These are phyloP conservation scores for Cadophora gregata DNA, from an alignment of 2,329 filamentous ascomycete genomes.

Conservation along the genomic window DNA sequence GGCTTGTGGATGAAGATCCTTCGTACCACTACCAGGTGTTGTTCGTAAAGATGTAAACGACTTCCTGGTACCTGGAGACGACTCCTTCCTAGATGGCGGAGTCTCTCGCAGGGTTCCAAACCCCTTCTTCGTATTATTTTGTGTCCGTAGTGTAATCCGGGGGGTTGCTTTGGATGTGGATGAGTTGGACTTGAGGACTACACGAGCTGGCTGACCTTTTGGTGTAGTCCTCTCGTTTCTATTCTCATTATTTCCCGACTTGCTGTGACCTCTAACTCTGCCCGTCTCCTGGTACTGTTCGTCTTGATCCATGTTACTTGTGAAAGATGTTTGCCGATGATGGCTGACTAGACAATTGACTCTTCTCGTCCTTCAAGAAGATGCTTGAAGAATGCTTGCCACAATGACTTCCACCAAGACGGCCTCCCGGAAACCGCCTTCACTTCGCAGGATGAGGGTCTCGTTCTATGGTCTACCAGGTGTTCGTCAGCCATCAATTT, in stretches of 20 bases:
- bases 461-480: background rate
- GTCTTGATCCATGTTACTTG: slow-evolving; percentile 2
- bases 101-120: slow-evolving; percentile 9
- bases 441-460: background rate
- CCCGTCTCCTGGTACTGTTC: background rate
- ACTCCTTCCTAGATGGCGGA: background rate
- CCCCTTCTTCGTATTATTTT: background rate
- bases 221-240: background rate
- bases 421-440: background rate
- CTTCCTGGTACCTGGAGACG: background rate
- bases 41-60: background rate
- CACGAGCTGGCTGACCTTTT: slow-evolving; percentile 16
- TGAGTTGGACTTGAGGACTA: slow-evolving; percentile 12
- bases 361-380: background rate
- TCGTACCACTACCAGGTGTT: slow-evolving; percentile 8
- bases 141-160: slow-evolving; percentile 2
- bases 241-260: slow-evolving; percentile 15
- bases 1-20: background rate
- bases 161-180: background rate
- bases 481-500: background rate
- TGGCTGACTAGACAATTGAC: background rate
- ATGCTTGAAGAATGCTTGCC: slow-evolving; percentile 4
- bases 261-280: background rate
- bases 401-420: background rate
- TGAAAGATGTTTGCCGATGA: background rate